These are phyloP conservation scores for Gelatoporia subvermispora DNA, from an alignment of 768 basidiomycete genomes.

Conservation along the genomic window DNA sequence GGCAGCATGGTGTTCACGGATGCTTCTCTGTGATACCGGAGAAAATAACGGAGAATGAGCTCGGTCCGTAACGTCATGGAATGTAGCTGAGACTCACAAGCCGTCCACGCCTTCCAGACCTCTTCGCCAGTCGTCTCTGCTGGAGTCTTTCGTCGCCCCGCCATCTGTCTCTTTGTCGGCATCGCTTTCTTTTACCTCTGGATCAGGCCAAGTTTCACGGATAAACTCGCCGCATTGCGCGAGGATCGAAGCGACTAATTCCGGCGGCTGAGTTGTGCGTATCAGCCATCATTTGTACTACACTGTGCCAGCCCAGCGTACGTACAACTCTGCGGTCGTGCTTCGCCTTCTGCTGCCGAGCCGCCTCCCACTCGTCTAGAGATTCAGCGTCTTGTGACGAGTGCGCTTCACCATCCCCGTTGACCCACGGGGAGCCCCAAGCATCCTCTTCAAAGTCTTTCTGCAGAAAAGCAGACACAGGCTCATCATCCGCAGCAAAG, in stretches of 20 bases:
- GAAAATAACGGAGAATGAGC: constrained; percentile 1
- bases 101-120: constrained; percentile 48
- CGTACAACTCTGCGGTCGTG: constrained; percentile 65
- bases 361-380: constrained; percentile 65
- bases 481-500: constrained; percentile 24
- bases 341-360: constrained; percentile 51
- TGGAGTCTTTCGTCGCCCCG: constrained; percentile 16
- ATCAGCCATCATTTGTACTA: neutral
- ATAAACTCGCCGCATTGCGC: constrained; percentile 48
- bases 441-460: constrained; percentile 17
- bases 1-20: constrained; percentile 44
- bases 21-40: constrained; percentile 31
- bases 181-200: constrained; percentile 1
- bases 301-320: constrained; percentile 1
- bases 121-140: constrained; percentile 32
- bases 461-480: constrained; percentile 33
- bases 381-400: constrained; percentile 10
- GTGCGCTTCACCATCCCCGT: constrained; percentile 1
- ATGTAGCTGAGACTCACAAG: constrained; percentile 46
- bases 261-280: constrained; percentile 50
- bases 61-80: neutral
- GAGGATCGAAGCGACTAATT: constrained; percentile 55
- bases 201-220: constrained; percentile 47
- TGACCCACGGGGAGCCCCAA: constrained; percentile 28
- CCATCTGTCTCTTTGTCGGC: too few species aligned